Conservation (phyloP, 2,329 filamentous ascomycete species). For the Fusarium cicatricum region DNA sequence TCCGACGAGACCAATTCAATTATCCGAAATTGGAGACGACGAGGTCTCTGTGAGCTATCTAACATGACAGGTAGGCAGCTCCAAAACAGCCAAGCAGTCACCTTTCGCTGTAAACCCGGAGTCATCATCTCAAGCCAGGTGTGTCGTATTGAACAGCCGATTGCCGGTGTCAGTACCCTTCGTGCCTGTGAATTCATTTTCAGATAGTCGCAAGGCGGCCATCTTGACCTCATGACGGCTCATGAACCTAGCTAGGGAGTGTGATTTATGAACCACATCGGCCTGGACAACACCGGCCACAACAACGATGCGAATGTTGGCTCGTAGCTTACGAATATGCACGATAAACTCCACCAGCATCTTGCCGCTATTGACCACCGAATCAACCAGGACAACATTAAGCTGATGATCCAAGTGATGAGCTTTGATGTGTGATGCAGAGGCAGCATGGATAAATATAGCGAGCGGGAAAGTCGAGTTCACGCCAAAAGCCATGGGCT, state of each 20-base stretch:
- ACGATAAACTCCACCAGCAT: constrained; percentile 1
- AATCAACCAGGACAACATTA: constrained; percentile 65
- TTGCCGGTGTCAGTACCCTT: constrained; percentile 66
- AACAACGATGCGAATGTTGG: constrained; percentile 57
- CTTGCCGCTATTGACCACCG: constrained; percentile 61
- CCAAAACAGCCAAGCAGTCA: too few relatives aligned
- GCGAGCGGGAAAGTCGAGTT: constrained; percentile 60
- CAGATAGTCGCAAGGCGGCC: constrained; percentile 62
- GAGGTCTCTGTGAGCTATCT: too few relatives aligned
- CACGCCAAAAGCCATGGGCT: constrained; percentile 68
- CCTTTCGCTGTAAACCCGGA: too few relatives aligned
- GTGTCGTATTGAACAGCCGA: constrained; percentile 65
- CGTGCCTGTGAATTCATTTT: constrained; percentile 63
- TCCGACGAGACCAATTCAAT: too few relatives aligned
- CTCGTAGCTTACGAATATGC: constrained; percentile 50
- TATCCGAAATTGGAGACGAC: too few relatives aligned
- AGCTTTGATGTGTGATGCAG: constrained; percentile 52
- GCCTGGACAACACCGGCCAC: constrained; percentile 64
- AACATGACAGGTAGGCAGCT: too few relatives aligned
- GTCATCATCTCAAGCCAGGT: constrained; percentile 45
- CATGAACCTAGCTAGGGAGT: constrained; percentile 30
- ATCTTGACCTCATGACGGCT: constrained; percentile 45
- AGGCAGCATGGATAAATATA: constrained; percentile 58
- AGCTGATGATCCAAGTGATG: constrained; percentile 51
- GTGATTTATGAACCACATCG: constrained; percentile 31